Evolutionary conservation across 495 filamentous ascomycete genomes (phyloP).

Genomic region (Amniculicola lignicola): DNA sequence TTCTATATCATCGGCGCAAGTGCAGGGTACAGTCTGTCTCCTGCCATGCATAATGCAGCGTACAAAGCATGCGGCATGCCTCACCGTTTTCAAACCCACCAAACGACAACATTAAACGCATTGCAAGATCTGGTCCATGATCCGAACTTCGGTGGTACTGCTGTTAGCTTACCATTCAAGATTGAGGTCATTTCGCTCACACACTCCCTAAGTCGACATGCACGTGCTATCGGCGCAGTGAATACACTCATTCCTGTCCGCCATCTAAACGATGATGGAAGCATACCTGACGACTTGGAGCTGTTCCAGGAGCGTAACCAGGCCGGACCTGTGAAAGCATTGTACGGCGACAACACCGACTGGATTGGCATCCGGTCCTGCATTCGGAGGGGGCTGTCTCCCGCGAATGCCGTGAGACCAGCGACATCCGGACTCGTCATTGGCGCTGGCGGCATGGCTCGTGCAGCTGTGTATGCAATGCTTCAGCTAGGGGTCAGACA

Average conservation of each 20-base stretch:
- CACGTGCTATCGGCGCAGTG: constrained; percentile 74
- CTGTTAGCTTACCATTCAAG: constrained; percentile 73
- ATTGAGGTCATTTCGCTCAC: constrained; percentile 66
- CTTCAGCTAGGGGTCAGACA: constrained; percentile 73
- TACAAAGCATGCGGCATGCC: constrained; percentile 68
- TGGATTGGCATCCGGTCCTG: constrained; percentile 73
- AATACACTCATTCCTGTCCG: constrained; percentile 78
- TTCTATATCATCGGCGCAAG: constrained; percentile 73
- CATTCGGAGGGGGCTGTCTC: constrained; percentile 71
- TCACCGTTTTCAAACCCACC: constrained; percentile 65
- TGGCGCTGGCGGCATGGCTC: constrained; percentile 78
- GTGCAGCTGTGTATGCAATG: constrained; percentile 75
- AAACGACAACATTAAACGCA: constrained; percentile 60
- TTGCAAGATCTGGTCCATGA: constrained; percentile 61
- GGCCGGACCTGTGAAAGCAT: constrained; percentile 60
- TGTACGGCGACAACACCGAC: constrained; percentile 84
- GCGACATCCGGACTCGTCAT: constrained; percentile 69
- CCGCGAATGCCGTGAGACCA: constrained; percentile 70
- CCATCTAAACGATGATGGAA: constrained; percentile 54
- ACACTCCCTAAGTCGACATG: constrained; percentile 68
- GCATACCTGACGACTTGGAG: constrained; percentile 60
- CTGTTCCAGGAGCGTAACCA: constrained; percentile 63
- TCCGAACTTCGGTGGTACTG: constrained; percentile 68
- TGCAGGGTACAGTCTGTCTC: constrained; percentile 72
- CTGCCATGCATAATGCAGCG: constrained; percentile 76